Conservation (phyloP, 1,139 yeast genomes). For the Sugiyamaella paludigena region DNA sequence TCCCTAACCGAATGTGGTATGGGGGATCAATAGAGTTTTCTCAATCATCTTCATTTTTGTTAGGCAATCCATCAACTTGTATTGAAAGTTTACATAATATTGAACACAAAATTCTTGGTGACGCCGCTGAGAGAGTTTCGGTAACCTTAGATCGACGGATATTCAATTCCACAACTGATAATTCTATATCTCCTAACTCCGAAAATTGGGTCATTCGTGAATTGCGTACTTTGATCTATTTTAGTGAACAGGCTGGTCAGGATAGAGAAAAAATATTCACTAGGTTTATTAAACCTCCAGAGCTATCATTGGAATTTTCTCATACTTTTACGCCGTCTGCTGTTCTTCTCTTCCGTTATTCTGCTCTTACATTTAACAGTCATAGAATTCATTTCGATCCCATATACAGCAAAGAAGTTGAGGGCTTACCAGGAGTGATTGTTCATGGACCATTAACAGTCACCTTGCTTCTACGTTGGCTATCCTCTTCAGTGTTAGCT, state of each 20-base stretch:
- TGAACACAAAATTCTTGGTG: constrained; percentile 15
- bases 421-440: constrained; percentile 58
- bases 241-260: constrained; percentile 27
- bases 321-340: constrained; percentile 32
- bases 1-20: constrained; percentile 74
- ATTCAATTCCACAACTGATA: constrained; percentile 20
- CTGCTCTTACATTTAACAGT: constrained; percentile 73
- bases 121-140: constrained; percentile 24
- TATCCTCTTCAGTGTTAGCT: constrained; percentile 17
- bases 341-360: constrained; percentile 53
- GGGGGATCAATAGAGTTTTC: constrained; percentile 58
- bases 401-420: constrained; percentile 50
- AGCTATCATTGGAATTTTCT: constrained; percentile 11
- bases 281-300: constrained; percentile 23
- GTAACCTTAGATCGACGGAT: constrained; percentile 35
- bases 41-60: constrained; percentile 35
- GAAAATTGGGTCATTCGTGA: constrained; percentile 34
- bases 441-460: constrained; percentile 84
- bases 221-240: constrained; percentile 34
- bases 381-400: constrained; percentile 78
- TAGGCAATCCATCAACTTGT: constrained; percentile 37
- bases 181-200: neutral
- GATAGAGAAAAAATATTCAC: constrained; percentile 21
- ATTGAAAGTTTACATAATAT: constrained; percentile 28
- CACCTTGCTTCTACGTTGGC: constrained; percentile 55